Evolutionary conservation across 1,284 basidiomycete species (phyloP).

Genomic region (Leccinum pachyderme): DNA sequence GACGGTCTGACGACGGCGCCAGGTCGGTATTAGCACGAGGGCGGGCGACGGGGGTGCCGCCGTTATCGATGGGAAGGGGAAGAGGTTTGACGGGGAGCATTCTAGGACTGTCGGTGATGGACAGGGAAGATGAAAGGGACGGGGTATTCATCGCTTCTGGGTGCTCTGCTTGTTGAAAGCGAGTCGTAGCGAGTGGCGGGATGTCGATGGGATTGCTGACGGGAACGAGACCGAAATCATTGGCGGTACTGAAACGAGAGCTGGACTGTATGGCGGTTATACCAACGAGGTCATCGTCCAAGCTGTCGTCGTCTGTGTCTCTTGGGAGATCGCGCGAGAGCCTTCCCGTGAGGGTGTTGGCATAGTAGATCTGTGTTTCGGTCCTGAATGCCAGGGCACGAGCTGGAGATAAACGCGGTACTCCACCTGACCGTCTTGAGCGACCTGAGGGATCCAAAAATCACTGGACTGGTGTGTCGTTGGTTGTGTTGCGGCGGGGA

Average conservation of each 20-base stretch:
- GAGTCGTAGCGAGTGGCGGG: not conserved
- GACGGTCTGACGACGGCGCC: not conserved
- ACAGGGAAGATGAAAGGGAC: conserved; percentile 1
- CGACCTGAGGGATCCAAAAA: conserved; percentile 35
- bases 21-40: conserved; percentile 30
- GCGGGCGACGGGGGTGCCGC: conserved; percentile 4
- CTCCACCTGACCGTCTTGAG: conserved; percentile 29
- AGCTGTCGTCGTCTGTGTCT: conserved; percentile 25
- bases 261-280: conserved; percentile 16
- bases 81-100: conserved; percentile 7
- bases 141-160: not conserved
- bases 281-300: conserved; percentile 15
- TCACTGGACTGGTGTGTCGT: conserved; percentile 17
- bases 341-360: conserved; percentile 31
- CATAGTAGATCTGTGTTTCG: conserved; percentile 29
- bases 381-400: not conserved
- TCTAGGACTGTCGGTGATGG: not conserved
- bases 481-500: conserved; percentile 14
- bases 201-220: not conserved
- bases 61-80: conserved; percentile 1
- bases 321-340: conserved; percentile 29
- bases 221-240: conserved; percentile 11
- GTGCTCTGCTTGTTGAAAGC: not conserved
- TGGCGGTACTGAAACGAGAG: conserved; percentile 7
- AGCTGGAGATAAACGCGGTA: not conserved